Conservation (phyloP, 345 rosid species). For the Acer campestre region DNA sequence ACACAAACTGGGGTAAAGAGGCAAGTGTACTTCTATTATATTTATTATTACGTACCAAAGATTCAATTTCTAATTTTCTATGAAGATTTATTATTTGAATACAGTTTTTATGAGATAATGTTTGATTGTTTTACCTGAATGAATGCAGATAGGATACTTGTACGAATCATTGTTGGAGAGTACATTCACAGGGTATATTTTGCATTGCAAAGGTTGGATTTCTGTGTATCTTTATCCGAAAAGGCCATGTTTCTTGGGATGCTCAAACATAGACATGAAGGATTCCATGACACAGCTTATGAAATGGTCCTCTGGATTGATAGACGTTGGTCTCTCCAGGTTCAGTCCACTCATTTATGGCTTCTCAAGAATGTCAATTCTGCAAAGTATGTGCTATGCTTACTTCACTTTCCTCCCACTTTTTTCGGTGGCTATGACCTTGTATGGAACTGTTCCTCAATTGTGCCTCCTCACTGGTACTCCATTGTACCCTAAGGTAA, state of each 20-base stretch:
- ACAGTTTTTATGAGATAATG: neutral
- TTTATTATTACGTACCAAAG: neutral
- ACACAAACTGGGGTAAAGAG: slow-evolving; percentile 14
- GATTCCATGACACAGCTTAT: slow-evolving; percentile 24
- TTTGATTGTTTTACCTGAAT: neutral
- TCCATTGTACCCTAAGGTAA: slow-evolving; percentile 28
- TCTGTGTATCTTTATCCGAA: slow-evolving; percentile 24
- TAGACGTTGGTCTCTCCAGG: slow-evolving; percentile 20
- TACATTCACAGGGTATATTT: slow-evolving; percentile 26
- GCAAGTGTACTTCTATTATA: neutral
- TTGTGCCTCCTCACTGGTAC: slow-evolving; percentile 24
- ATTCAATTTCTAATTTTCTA: neutral
- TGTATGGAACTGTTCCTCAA: slow-evolving; percentile 29
- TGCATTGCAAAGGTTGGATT: slow-evolving; percentile 34
- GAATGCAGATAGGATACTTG: slow-evolving; percentile 26
- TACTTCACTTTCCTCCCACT: slow-evolving; percentile 17
- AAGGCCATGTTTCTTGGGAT: slow-evolving; percentile 31
- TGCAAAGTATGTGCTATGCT: slow-evolving; percentile 31
- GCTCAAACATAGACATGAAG: slow-evolving; percentile 22
- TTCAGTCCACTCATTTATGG: slow-evolving; percentile 31
- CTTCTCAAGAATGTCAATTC: slow-evolving; percentile 20
- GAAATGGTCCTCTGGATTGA: slow-evolving; percentile 24
- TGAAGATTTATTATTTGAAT: too few relatives aligned
- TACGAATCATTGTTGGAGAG: slow-evolving; percentile 27
- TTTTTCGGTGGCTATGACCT: slow-evolving; percentile 21